Evolutionary conservation across 1,284 basidiomycete genomes (phyloP), one percentile per base, ranked within the genome.

Genomic region (Leccinum griseonigrum): DNA sequence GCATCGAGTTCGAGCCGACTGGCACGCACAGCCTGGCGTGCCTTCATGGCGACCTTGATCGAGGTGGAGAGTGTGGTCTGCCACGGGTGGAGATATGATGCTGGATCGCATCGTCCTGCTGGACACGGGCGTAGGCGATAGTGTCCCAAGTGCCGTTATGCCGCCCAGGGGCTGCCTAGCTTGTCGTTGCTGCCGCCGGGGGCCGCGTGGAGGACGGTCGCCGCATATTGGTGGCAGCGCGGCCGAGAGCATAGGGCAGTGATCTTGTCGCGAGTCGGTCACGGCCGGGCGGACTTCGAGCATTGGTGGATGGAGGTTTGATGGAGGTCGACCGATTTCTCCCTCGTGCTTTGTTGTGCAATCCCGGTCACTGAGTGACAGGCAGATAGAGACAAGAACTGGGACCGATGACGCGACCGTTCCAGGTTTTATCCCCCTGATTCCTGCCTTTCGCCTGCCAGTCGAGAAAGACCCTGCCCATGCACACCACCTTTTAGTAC

Each of bases 71-170:
- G 78, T 8, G 92, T 97, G 51, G 87, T 86, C 77, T 94, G 90
- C 95, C 95, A 98, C n/a, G 95, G 95, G 57, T 86, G 84, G 63
- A 97, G 79, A 79, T 97, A 97, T 85, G 83, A 51, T 81, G 79
- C 66, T 83, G 81, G 68, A 98, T 91, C 36, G 84, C 78, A 16
- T 80, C 79, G 77, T 98, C 97, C 74, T 98, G 96, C 57, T 87
- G 77, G 55, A 97, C 74, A 53, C 97, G 83, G 9, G 94, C 95
- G 32, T 82, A 82, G 16, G 94, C 88, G 68, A 98, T 86, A 79
- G 89, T 91, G 71, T 97, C 93, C 85, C 92, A 92, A 2, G 90
- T 94, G 38, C 81, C 82, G 0, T 91, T 90, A 74, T 97, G 98
- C 57, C 77, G 55, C 82, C 85, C 40, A 99, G 83, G 0, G 91